Conservation (phyloP, 441 rosid species). For the Pelargonium citronellum region DNA sequence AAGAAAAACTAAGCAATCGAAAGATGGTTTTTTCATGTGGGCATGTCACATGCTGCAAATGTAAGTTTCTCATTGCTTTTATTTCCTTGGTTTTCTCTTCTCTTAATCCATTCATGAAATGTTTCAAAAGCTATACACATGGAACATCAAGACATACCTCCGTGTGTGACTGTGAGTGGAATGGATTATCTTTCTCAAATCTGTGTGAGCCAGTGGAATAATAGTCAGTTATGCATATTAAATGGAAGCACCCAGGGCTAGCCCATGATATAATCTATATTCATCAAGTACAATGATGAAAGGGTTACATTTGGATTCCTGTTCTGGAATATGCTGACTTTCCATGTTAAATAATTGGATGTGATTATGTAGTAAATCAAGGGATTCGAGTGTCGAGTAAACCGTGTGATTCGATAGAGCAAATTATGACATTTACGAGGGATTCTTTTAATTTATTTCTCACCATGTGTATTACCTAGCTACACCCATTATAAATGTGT, state of each 20-base stretch:
- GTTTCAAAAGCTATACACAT: constrained; percentile 8
- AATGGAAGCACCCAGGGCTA: neutral
- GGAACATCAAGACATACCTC: constrained; percentile 2
- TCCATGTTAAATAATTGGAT: too few relatives aligned
- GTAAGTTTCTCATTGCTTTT: constrained; percentile 37
- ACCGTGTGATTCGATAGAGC: too few relatives aligned
- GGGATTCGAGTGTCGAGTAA: too few relatives aligned
- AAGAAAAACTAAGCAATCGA: constrained; percentile 63
- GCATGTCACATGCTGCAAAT: constrained; percentile 86
- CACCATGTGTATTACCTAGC: too few relatives aligned
- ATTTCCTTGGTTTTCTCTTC: neutral
- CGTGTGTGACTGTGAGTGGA: neutral
- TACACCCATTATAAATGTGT: too few relatives aligned
- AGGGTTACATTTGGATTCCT: neutral
- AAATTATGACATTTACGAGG: too few relatives aligned
- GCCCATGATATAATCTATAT: neutral
- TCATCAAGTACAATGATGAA: neutral
- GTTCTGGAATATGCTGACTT: too few relatives aligned
- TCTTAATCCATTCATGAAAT: constrained; percentile 4
- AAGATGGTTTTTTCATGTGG: constrained; percentile 98
- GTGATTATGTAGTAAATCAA: too few relatives aligned
- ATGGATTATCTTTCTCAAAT: neutral
- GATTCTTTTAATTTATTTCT: too few relatives aligned
- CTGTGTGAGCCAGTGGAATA: neutral
- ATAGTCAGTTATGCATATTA: neutral